These are phyloP conservation scores for Dothidotthia symphoricarpi DNA, from an alignment of 2,329 filamentous ascomycete genomes.

Conservation along the genomic window DNA sequence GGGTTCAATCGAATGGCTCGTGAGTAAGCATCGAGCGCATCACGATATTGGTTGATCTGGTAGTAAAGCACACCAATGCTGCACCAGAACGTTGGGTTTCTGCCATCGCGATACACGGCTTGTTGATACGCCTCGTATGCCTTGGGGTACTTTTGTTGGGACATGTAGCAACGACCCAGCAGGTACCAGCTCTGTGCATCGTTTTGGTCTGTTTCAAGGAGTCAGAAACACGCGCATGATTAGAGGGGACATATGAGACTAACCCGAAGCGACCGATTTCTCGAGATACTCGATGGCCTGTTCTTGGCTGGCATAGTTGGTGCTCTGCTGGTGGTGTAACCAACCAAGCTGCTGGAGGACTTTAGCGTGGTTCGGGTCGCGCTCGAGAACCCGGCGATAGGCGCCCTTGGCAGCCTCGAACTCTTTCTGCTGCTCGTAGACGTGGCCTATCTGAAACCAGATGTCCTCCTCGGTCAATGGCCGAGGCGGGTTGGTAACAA, in stretches of 20 bases:
- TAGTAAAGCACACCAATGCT: slow-evolving; percentile 99
- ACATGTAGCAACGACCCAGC: slow-evolving; percentile 97
- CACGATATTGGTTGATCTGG: slow-evolving; percentile 98
- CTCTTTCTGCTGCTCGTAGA: slow-evolving; percentile 99
- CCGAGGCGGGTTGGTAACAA: slow-evolving; percentile 86
- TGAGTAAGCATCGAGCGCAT: slow-evolving; percentile 95
- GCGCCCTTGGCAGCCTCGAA: slow-evolving; percentile 91
- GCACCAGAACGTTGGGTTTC: slow-evolving; percentile 99
- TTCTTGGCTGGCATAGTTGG: slow-evolving; percentile 86
- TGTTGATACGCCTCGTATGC: slow-evolving; percentile 98
- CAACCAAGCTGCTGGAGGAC: slow-evolving; percentile 96
- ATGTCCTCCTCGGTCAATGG: slow-evolving; percentile 97
- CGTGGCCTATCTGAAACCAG: slow-evolving; percentile 99
- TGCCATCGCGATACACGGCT: slow-evolving; percentile 94
- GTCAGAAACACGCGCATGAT: slow-evolving; percentile 18
- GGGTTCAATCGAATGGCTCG: slow-evolving; percentile 94
- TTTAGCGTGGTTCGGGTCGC: slow-evolving; percentile 95
- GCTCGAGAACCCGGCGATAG: slow-evolving; percentile 88
- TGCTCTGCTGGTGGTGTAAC: slow-evolving; percentile 96
- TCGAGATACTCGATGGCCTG: slow-evolving; percentile 95
- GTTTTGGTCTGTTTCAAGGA: slow-evolving; percentile 66
- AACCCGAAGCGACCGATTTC: slow-evolving; percentile 91
- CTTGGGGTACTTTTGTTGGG: slow-evolving; percentile 97
- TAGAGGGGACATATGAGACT: slow-evolving; percentile 36
- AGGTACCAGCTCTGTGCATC: slow-evolving; percentile 99